phyloP scores from a whole-genome alignment of 208 protist genomes.

The Trichomonas vaginalis region DNA sequence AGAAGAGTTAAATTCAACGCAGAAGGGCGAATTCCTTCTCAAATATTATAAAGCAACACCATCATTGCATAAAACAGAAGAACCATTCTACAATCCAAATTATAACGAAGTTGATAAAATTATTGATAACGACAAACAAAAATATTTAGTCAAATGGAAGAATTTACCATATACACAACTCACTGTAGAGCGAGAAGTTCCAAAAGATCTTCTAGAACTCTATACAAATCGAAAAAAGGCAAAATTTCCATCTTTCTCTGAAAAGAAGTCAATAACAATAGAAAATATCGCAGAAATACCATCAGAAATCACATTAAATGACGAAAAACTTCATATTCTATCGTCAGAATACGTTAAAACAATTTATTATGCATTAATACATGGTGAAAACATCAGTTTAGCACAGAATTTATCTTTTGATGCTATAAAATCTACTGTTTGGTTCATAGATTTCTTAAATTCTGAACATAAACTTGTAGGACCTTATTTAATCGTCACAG shows the following conservation, averaged over 20 bases:
- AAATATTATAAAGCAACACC: not conserved
- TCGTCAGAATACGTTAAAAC: not conserved
- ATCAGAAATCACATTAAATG: not conserved
- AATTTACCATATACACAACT: not conserved
- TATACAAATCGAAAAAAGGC: not conserved
- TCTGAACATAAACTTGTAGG: not conserved
- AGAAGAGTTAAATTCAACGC: not conserved
- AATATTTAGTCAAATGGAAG: not conserved
- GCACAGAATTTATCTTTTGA: not conserved
- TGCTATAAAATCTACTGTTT: not conserved
- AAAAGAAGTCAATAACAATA: not conserved
- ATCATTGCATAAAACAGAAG: not conserved
- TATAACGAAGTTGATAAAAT: not conserved
- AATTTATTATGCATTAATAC: not conserved
- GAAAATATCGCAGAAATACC: not conserved
- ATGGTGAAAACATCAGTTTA: not conserved
- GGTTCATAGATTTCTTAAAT: not conserved
- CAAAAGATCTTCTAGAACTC: not conserved
- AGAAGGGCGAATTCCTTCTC: not conserved
- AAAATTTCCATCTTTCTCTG: not conserved
- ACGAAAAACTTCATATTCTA: not conserved
- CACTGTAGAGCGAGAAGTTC: not conserved
- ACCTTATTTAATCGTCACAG: not conserved
- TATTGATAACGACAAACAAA: not conserved
- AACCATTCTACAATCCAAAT: not conserved